Conservation (phyloP, 2,329 filamentous ascomycete species). For the Nothopassalora personata region DNA sequence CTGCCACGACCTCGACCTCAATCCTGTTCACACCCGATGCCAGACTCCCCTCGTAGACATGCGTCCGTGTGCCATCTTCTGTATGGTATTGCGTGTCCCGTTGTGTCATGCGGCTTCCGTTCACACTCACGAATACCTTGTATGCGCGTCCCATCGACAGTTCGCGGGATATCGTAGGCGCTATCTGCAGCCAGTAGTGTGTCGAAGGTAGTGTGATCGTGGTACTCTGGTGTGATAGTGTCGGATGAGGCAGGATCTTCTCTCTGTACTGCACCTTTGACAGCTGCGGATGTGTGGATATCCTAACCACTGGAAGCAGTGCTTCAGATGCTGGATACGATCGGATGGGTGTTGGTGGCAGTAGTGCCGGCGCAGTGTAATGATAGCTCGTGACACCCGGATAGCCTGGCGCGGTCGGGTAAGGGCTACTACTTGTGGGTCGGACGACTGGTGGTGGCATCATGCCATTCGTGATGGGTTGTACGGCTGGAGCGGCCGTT, state of each 20-base stretch:
- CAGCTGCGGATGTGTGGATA: constrained; percentile 64
- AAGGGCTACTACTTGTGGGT: constrained; percentile 27
- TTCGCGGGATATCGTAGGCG: constrained; percentile 54
- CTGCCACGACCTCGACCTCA: constrained; percentile 69
- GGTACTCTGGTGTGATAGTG: constrained; percentile 64
- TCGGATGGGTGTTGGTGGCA: constrained; percentile 29
- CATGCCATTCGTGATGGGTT: constrained; percentile 24
- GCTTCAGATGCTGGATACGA: constrained; percentile 49
- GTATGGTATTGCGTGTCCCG: constrained; percentile 41
- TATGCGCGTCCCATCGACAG: constrained; percentile 64
- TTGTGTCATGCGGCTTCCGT: constrained; percentile 56
- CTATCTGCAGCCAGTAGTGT: constrained; percentile 67
- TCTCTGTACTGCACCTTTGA: constrained; percentile 55
- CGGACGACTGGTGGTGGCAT: constrained; percentile 29
- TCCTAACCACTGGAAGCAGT: constrained; percentile 60
- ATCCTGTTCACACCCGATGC: constrained; percentile 70
- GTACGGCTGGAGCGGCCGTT: constrained; percentile 25
- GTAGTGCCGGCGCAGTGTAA: constrained; percentile 33
- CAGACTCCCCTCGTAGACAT: constrained; percentile 70
- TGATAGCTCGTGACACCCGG: constrained; percentile 26
- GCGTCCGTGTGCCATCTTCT: constrained; percentile 43
- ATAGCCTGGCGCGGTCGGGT: constrained; percentile 11
- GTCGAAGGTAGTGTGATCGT: constrained; percentile 64
- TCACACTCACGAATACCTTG: constrained; percentile 69
- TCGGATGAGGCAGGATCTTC: constrained; percentile 60